Evolutionary conservation across 805 yeast species (phyloP).

Genomic region (Ogataea thermomethanolica): DNA sequence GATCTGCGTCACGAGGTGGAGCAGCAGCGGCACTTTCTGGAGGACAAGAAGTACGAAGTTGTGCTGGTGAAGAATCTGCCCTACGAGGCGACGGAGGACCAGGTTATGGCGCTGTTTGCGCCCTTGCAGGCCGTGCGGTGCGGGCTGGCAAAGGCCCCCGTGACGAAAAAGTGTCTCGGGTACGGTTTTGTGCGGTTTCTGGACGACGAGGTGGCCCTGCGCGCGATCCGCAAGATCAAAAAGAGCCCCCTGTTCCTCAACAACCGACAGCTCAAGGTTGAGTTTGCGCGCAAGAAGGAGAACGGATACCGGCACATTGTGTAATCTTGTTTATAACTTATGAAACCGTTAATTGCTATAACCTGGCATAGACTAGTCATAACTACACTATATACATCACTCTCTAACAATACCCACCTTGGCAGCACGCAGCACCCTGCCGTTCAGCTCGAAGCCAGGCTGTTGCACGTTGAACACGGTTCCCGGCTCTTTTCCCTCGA

Average conservation of each 20-base stretch:
- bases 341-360: too few species aligned
- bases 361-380: neutral
- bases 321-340: conserved; percentile 5
- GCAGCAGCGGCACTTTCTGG: conserved; percentile 2
- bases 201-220: conserved; percentile 36
- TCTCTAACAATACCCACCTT: conserved; percentile 81
- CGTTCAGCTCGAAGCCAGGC: conserved; percentile 79
- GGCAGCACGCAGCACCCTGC: conserved; percentile 90
- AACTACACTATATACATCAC: conserved; percentile 14
- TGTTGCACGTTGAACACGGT: conserved; percentile 92
- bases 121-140: conserved; percentile 29
- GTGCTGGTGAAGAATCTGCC: conserved; percentile 29
- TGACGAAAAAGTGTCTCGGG: conserved; percentile 37
- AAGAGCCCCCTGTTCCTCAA: conserved; percentile 36
- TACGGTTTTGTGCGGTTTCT: conserved; percentile 64
- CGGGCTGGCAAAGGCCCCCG: conserved; percentile 29
- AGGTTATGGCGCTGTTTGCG: conserved; percentile 25
- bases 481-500: conserved; percentile 86
- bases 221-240: conserved; percentile 46
- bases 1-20: conserved; percentile 16
- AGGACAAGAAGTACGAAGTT: conserved; percentile 22
- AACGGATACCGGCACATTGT: conserved; percentile 27
- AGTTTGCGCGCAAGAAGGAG: conserved; percentile 24
- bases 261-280: conserved; percentile 28
- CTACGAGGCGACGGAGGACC: conserved; percentile 24